Percentiles rank a stretch among this genome's conserved stretches.
phyloP scores from a whole-genome alignment of 306 rosid genomes.

The Inga leiocalycina region DNA sequence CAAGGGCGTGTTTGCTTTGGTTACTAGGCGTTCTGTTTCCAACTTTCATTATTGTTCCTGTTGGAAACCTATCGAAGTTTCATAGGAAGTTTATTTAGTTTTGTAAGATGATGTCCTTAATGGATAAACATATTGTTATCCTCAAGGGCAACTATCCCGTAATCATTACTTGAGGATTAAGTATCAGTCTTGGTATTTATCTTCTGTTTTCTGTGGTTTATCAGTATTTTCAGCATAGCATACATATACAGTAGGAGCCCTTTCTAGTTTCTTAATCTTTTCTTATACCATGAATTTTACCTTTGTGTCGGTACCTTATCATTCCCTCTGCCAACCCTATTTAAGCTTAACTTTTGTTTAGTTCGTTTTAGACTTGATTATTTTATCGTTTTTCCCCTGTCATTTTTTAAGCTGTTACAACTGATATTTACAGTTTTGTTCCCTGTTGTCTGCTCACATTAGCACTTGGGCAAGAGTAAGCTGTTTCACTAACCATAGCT shows the following conservation, averaged over 20 bases:
- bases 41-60: neutral
- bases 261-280: neutral
- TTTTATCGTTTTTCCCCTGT: neutral
- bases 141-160: neutral
- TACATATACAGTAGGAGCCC: neutral
- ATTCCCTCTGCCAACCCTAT: neutral
- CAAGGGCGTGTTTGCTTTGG: neutral
- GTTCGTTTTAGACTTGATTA: neutral
- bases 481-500: slow-evolving; percentile 4
- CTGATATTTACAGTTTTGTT: neutral
- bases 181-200: neutral
- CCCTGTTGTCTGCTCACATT: neutral
- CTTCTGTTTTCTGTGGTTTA: neutral
- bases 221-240: neutral
- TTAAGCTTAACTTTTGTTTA: neutral
- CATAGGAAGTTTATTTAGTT: neutral
- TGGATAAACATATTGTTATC: neutral
- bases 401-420: neutral
- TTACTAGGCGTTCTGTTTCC: neutral
- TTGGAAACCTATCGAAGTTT: neutral
- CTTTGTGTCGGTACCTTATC: neutral
- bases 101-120: neutral
- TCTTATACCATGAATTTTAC: neutral
- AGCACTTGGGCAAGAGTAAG: slow-evolving; percentile 5
- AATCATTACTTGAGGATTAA: neutral